Base-by-base conservation (phyloP, 83 land plant species). In the Larix sibirica region DNA sequence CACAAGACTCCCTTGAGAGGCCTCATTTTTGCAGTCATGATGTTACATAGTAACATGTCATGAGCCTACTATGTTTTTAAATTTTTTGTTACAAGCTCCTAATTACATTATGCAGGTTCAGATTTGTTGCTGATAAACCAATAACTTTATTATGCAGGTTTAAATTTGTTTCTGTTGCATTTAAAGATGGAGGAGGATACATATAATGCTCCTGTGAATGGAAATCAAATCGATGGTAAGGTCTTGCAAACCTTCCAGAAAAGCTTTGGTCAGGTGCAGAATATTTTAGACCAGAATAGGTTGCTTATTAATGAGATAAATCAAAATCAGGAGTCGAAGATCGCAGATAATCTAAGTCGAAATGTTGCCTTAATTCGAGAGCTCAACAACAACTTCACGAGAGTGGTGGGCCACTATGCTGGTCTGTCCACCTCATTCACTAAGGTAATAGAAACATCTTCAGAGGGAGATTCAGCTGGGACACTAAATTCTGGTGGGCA, bases 271-370 rank as follows among this genome's bases (percentile, higher is more conserved):
- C 91, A 92, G 80, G 96, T 90, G 7, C 94, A 94, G 87, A 80
- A 83, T 40, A 82, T 92, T 26, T 81, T 94, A 79, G 96, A 94
- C 79, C 91, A 87, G 78, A 94, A 94, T 87, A 79, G 95, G 24
- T 21, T 83, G 4, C 85, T 92, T 38, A 94, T 94, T 81, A 82
- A 87, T 47, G 88, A 90, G 86, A 90, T 92, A 16, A 90, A 94
- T 80, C 86, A 92, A 84, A 94, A 92, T 60, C 96, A 94, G 68
- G 89, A 87, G 82, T 88, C 95, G 8, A 87, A 86, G 83, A 77
- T 91, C 36, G 88, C 94, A 0, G 90, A 88, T 26, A 80, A 89
- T 61, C 83, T 88, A 4, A 80, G 80, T 59, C 85, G 86, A 26
- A 88, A 88, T 65, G 89, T 86, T n/a, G 82, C 67, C 28, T 86